These are phyloP conservation scores for Leishmania martiniquensis DNA, from an alignment of 208 protist species.

Conservation along the genomic window DNA sequence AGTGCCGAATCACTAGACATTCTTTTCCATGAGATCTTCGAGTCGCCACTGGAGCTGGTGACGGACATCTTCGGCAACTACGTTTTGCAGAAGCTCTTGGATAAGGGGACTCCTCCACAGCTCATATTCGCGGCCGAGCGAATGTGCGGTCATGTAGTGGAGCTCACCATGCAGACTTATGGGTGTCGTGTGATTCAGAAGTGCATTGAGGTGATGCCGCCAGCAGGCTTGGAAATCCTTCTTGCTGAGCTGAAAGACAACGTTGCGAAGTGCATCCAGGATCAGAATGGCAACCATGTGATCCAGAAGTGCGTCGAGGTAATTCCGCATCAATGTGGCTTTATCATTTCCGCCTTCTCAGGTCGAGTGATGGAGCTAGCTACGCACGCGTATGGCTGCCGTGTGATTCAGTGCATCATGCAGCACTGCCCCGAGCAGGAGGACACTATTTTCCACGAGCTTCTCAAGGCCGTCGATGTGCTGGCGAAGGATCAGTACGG, in stretches of 20 bases:
- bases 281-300: conserved; percentile 99
- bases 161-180: conserved; percentile 96
- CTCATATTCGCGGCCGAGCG: conserved; percentile 78
- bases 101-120: conserved; percentile 92
- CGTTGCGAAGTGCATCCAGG: conserved; percentile 97
- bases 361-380: conserved; percentile 95
- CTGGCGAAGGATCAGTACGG: conserved; percentile 98
- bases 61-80: conserved; percentile 99
- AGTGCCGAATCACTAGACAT: conserved; percentile 80
- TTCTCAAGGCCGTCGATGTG: conserved; percentile 84
- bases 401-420: conserved; percentile 99
- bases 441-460: conserved; percentile 93
- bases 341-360: conserved; percentile 97
- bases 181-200: conserved; percentile 99
- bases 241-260: conserved; percentile 95
- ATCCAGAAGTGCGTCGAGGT: conserved; percentile 99
- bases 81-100: conserved; percentile 98
- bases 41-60: conserved; percentile 91
- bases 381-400: conserved; percentile 99
- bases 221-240: conserved; percentile 83
- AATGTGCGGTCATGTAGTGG: conserved; percentile 92
- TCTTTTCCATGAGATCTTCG: conserved; percentile 95
- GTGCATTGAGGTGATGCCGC: conserved; percentile 94
- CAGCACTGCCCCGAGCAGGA: conserved; percentile 93
- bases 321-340: conserved; percentile 92